Conservation (phyloP, 768 basidiomycete genomes). For the Lactarius hengduanensis region DNA sequence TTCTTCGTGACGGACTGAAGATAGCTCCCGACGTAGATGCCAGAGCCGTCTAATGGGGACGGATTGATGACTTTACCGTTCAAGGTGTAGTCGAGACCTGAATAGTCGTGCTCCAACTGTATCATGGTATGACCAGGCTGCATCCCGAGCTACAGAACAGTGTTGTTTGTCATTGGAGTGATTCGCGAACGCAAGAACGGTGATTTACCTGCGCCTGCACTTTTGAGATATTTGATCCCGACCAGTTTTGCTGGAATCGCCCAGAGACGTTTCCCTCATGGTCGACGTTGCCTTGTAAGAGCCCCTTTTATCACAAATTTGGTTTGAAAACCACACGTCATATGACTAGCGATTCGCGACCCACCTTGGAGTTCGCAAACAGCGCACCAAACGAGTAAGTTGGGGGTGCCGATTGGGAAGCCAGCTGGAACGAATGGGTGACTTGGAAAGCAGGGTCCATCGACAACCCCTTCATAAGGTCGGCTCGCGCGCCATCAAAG, state of each 20-base stretch:
- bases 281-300: constrained; percentile 93
- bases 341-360: constrained; percentile 29
- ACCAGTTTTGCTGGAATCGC: constrained; percentile 90
- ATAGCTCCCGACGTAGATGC: constrained; percentile 89
- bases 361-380: constrained; percentile 80
- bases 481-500: constrained; percentile 96
- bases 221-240: constrained; percentile 73
- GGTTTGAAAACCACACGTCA: constrained; percentile 9
- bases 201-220: constrained; percentile 76
- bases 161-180: constrained; percentile 22
- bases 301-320: constrained; percentile 51
- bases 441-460: constrained; percentile 97
- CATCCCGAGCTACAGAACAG: constrained; percentile 59
- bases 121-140: constrained; percentile 85
- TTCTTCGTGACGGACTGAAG: constrained; percentile 92
- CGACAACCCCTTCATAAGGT: constrained; percentile 91
- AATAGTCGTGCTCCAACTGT: constrained; percentile 91
- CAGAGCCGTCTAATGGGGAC: constrained; percentile 80
- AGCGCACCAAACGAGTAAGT: constrained; percentile 95
- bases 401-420: constrained; percentile 77
- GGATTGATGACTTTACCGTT: constrained; percentile 92
- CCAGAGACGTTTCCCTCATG: constrained; percentile 89
- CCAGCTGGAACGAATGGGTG: constrained; percentile 92
- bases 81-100: constrained; percentile 81
- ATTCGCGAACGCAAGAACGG: constrained; percentile 12